Evolutionary conservation across 495 filamentous ascomycete species (phyloP), one percentile per base, ranked within the genome.

Genomic region (Lepraria neglecta): DNA sequence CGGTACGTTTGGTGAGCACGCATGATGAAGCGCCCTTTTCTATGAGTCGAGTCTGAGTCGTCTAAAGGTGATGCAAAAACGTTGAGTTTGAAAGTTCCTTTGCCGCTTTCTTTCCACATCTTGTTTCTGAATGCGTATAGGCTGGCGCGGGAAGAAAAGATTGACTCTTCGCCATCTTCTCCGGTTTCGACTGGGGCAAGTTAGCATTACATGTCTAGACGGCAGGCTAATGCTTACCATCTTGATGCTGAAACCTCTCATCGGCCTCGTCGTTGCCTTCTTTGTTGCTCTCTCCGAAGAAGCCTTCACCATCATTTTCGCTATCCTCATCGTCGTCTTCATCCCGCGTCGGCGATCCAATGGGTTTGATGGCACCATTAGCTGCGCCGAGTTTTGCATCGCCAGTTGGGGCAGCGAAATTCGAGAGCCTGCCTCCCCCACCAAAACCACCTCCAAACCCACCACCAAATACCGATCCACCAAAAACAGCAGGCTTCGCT

Each of bases 101-200:
- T 78, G 21, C 91, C 91, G 28, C 91, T 83, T 72, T 96, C 91
- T 67, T 90, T 90, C 91, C 91, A 96, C n/a, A 79, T 78, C 64
- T 86, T 87, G 59, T 82, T 76, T 35, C 80, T 76, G 65, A 90
- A 88, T 50, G 83, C 72, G 74, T 84, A 96, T 35, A 96, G 80
- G 74, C 92, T 95, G 21, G 87, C 87, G 69, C 78, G 87, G 48
- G 67, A 81, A 44, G 58, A 28, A 73, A 77, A 92, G 71, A 71
- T 74, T 14, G 78, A 83, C 43, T 72, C 69, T 65, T 88, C 85
- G 11, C 78, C 76, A 67, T 86, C 85, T 67, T 96, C 91, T 44
- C 85, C 87, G 38, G 87, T 87, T 67, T 94, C 87, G 42, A 91
- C 88, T 78, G 64, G 60, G 64, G 64, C 28, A 42, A 12, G 24